Evolutionary conservation across 129 eudicot genomes (phyloP).

Genomic region (Chrysanthemum seticuspe): DNA sequence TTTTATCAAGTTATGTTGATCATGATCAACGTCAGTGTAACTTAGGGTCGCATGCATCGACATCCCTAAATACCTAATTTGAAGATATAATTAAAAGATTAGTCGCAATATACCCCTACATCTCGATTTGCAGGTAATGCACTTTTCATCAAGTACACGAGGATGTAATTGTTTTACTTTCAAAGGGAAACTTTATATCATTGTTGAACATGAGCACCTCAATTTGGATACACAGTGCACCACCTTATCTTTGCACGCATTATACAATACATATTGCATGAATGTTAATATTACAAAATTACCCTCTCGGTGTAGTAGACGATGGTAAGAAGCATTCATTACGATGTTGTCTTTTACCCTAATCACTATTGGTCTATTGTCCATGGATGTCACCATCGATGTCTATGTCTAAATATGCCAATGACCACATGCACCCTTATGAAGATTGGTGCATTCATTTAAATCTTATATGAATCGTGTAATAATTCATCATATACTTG

Average conservation of each 20-base stretch:
- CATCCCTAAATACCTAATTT: no score
- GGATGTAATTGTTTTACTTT: neutral
- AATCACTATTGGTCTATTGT: conserved; percentile 29
- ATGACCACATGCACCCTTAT: conserved; percentile 30
- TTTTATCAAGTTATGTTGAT: no score
- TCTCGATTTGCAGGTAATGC: no score
- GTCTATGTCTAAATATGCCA: conserved; percentile 28
- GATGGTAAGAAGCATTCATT: conserved; percentile 26
- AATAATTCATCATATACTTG: neutral
- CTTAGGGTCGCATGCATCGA: no score
- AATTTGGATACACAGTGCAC: conserved; percentile 21
- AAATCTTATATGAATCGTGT: conserved; percentile 8
- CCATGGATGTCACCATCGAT: conserved; percentile 46
- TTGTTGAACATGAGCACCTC: conserved; percentile 8
- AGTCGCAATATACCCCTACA: no score
- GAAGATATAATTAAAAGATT: no score
- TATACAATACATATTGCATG: neutral
- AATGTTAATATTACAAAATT: neutral
- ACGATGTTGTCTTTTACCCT: conserved; percentile 31
- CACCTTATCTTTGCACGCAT: conserved; percentile 10
- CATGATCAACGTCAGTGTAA: no score
- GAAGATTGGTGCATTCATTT: conserved; percentile 20
- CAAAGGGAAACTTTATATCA: neutral
- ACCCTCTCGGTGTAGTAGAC: conserved; percentile 16
- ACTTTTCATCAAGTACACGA: no score